These are phyloP conservation scores for Conringia planisiliqua DNA, from an alignment of 345 rosid genomes.

Conservation along the genomic window DNA sequence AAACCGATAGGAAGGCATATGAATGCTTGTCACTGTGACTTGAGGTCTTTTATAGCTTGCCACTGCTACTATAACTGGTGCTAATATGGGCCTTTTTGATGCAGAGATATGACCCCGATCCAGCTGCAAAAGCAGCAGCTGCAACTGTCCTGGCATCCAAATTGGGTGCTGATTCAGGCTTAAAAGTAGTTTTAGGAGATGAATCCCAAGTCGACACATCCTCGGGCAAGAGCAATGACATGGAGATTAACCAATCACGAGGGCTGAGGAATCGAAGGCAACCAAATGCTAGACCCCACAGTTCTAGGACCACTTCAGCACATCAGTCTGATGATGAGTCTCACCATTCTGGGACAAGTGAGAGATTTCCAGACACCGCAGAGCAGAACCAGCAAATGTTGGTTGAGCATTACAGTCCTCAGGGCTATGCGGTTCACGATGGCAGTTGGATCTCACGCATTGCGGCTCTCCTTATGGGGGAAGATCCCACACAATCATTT, in stretches of 20 bases:
- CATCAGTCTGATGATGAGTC: constrained; percentile 43
- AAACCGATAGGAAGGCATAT: neutral
- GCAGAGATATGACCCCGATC: constrained; percentile 96
- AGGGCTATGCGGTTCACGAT: constrained; percentile 46
- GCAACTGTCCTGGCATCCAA: constrained; percentile 95
- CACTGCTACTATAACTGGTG: constrained; percentile 9
- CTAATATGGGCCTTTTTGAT: constrained; percentile 20
- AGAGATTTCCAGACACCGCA: constrained; percentile 34
- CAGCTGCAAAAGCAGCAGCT: constrained; percentile 98
- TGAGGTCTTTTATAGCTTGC: neutral
- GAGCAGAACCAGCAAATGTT: constrained; percentile 54
- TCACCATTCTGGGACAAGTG: constrained; percentile 35
- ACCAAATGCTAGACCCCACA: constrained; percentile 42
- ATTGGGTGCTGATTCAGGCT: constrained; percentile 89
- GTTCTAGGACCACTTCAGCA: constrained; percentile 47
- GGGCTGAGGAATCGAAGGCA: constrained; percentile 79
- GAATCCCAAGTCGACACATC: constrained; percentile 49
- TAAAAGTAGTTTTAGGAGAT: constrained; percentile 70
- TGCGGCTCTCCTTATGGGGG: constrained; percentile 95
- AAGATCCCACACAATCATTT: constrained; percentile 87
- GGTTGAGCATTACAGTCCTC: constrained; percentile 61
- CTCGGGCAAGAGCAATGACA: constrained; percentile 60
- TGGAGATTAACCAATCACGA: constrained; percentile 54
- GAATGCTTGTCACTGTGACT: constrained; percentile 3
- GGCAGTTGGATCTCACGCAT: constrained; percentile 91